These are phyloP conservation scores for Glebionis coronaria DNA, from an alignment of 129 eudicot species.

Conservation along the genomic window DNA sequence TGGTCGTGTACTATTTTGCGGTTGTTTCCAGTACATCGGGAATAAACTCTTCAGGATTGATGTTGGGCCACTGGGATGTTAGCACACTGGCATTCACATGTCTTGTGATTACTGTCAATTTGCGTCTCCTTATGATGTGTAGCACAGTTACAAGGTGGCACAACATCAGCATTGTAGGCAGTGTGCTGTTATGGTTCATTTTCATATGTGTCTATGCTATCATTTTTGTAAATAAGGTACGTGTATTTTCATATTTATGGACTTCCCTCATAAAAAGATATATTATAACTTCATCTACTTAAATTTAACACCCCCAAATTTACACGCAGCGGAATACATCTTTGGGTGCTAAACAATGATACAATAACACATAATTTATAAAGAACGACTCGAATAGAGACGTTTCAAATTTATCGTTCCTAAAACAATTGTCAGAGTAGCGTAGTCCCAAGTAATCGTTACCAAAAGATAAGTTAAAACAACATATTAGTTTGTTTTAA, in stretches of 20 bases:
- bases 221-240: constrained; percentile 57
- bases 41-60: constrained; percentile 67
- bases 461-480: too few relatives aligned
- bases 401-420: too few relatives aligned
- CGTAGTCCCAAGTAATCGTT: too few relatives aligned
- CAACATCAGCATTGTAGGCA: constrained; percentile 81
- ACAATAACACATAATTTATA: too few relatives aligned
- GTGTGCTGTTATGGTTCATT: constrained; percentile 73
- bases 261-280: neutral
- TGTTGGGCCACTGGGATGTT: constrained; percentile 93
- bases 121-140: constrained; percentile 93
- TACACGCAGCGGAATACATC: too few relatives aligned
- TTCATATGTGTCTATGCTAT: constrained; percentile 76
- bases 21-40: constrained; percentile 54
- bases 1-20: constrained; percentile 67
- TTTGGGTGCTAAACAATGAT: too few relatives aligned
- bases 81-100: constrained; percentile 91
- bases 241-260: neutral
- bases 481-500: too few relatives aligned
- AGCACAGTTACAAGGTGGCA: constrained; percentile 93
- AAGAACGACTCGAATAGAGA: too few relatives aligned
- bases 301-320: too few relatives aligned
- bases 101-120: constrained; percentile 80
- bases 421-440: too few relatives aligned
- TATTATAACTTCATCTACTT: too few relatives aligned